Evolutionary conservation across 495 filamentous ascomycete genomes (phyloP), one percentile per base, ranked within the genome.

Genomic region (Melanomma pulvis-pyrius): DNA sequence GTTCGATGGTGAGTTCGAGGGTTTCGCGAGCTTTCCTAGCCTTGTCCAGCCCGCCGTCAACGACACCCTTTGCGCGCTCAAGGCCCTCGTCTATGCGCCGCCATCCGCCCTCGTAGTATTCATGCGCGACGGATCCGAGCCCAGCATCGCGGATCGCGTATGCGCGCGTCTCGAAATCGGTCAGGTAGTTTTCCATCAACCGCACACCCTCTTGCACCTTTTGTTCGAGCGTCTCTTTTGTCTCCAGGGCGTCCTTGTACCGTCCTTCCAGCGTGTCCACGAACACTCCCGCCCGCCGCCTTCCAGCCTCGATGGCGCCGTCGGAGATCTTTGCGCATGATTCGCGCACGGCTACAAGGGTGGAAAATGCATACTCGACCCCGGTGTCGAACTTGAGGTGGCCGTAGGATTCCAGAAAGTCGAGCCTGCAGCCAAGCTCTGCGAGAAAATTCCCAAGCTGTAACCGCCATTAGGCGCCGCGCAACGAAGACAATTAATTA

Each of bases 181-280:
- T 80, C 36, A 98, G 77, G 69, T 94, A 88, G 29, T 78, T 83
- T 68, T 98, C 93, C 75, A 97, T 88, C 58, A 98, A 78, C 55
- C 89, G 89, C 63, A 99, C 87, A 12, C 92, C 91, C 21, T 90
- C 87, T 63, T 90, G 87, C 3, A 92, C 92, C 76, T 97, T 97
- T 69, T 96, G 91, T 68, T 93, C 91, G 74, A 98, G 76, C 3
- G 94, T 92, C 61, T 89, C 92, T 64, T 92, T 92, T 11, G 88
- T 90, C 7, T 84, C 87, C 59, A 99, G 76, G n/a, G 87, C 93
- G 63, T 93, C 90, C 30, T 93, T 89, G 77, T 98, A 98, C 65
- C 90, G 83, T 13, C 83, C 85, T 74, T 99, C 94, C n/a, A 99
- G 81, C 1, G 92, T 96, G 62, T 98, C 94, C 19, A 99, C 92